These are phyloP conservation scores for Umbelopsis sp. DNA, from an alignment of 192 early-diverging fungal species.

Conservation along the genomic window DNA sequence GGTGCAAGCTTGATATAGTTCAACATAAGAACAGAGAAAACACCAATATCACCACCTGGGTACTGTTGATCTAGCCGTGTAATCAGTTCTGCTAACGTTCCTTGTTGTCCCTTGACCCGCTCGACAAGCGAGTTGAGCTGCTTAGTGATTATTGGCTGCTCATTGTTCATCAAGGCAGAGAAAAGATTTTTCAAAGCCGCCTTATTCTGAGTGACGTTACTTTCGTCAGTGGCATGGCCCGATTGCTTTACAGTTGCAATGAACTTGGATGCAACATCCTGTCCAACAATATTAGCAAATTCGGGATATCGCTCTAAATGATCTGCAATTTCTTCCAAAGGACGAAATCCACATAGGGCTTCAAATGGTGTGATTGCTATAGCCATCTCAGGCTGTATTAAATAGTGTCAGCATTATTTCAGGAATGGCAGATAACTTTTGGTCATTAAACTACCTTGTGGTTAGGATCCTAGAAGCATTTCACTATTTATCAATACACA, in stretches of 20 bases:
- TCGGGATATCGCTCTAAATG: slow-evolving; percentile 78
- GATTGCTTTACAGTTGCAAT: slow-evolving; percentile 45
- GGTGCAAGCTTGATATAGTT: slow-evolving; percentile 82
- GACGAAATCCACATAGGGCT: slow-evolving; percentile 91
- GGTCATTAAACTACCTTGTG: slow-evolving; percentile 34
- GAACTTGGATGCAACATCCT: slow-evolving; percentile 47
- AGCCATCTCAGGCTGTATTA: slow-evolving; percentile 95
- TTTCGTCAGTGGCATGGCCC: slow-evolving; percentile 27
- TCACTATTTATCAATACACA: not conserved
- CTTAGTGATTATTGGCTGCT: slow-evolving; percentile 44
- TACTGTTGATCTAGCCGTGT: slow-evolving; percentile 78
- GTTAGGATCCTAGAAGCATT: slow-evolving; percentile 34
- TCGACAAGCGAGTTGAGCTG: slow-evolving; percentile 59
- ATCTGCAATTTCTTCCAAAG: slow-evolving; percentile 72
- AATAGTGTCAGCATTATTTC: not conserved
- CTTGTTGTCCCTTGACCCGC: slow-evolving; percentile 36
- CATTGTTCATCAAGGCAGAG: slow-evolving; percentile 59
- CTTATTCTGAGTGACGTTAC: slow-evolving; percentile 39
- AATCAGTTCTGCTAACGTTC: slow-evolving; percentile 49
- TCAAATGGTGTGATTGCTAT: slow-evolving; percentile 94
- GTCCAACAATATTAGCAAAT: slow-evolving; percentile 68
- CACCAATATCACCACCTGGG: slow-evolving; percentile 84
- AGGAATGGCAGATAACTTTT: not conserved
- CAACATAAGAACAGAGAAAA: slow-evolving; percentile 86
- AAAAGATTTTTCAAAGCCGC: slow-evolving; percentile 57